These are phyloP conservation scores for Gynochthodes officinalis DNA, from an alignment of 257 asterid genomes.

Conservation along the genomic window DNA sequence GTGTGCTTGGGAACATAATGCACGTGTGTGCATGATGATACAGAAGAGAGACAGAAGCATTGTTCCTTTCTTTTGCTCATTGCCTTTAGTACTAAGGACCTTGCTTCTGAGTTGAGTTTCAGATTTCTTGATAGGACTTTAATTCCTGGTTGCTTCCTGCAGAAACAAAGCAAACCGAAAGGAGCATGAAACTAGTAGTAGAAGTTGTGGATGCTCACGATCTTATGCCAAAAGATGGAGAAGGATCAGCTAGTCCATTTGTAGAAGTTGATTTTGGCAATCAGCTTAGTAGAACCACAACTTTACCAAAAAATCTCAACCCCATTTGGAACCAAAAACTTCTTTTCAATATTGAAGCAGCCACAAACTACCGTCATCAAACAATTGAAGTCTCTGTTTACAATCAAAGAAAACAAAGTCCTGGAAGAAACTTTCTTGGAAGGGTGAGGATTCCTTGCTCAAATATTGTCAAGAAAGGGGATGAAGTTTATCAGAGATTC, in stretches of 20 bases:
- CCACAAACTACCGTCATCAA: constrained; percentile 31
- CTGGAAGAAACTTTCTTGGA: constrained; percentile 59
- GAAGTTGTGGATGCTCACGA: constrained; percentile 75
- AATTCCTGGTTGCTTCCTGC: constrained; percentile 24
- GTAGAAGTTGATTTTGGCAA: constrained; percentile 70
- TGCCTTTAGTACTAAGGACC: constrained; percentile 18
- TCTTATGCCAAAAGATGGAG: constrained; percentile 70
- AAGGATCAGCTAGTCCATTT: constrained; percentile 67
- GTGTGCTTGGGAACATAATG: background rate
- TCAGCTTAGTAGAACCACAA: constrained; percentile 55
- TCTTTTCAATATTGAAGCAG: constrained; percentile 39
- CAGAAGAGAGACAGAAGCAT: constrained; percentile 2
- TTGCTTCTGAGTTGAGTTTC: constrained; percentile 47
- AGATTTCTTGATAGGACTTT: constrained; percentile 38
- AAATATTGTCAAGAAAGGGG: constrained; percentile 55
- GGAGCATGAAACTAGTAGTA: constrained; percentile 55
- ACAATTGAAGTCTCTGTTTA: constrained; percentile 50
- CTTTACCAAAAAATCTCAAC: constrained; percentile 62
- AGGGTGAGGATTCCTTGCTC: constrained; percentile 60
- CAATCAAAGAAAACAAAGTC: constrained; percentile 50
- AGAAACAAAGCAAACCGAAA: constrained; percentile 38
- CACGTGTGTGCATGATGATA: constrained; percentile 1
- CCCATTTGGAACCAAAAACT: constrained; percentile 70
- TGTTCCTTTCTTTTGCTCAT: constrained; percentile 20
- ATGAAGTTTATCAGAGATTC: constrained; percentile 60